Percentiles rank a stretch among this genome's conserved stretches.
These are phyloP conservation scores for Globisporangium carolinianum DNA, from an alignment of 352 stramenopile genomes.

Conservation along the genomic window DNA sequence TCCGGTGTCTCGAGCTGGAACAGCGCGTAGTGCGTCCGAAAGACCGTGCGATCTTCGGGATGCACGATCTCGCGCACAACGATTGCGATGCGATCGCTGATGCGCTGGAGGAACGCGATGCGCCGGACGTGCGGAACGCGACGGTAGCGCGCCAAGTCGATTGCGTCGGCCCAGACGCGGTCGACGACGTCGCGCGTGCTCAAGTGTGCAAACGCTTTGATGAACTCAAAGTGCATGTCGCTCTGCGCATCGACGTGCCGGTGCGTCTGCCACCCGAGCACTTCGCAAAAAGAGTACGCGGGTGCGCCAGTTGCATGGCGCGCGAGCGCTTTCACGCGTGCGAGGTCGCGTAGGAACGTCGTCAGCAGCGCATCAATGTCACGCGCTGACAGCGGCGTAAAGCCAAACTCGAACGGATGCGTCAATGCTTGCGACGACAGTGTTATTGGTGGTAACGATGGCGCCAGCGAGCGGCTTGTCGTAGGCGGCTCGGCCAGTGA, in stretches of 20 bases:
- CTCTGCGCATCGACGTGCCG: slow-evolving; percentile 24
- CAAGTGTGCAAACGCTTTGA: slow-evolving; percentile 23
- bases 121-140: slow-evolving; percentile 15
- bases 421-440: slow-evolving; percentile 4
- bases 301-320: background rate
- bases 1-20: slow-evolving; percentile 17
- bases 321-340: slow-evolving; percentile 10
- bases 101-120: slow-evolving; percentile 29
- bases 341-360: slow-evolving; percentile 17
- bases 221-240: slow-evolving; percentile 37
- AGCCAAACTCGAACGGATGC: slow-evolving; percentile 11
- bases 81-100: slow-evolving; percentile 19
- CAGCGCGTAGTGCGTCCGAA: slow-evolving; percentile 27
- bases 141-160: slow-evolving; percentile 19
- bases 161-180: slow-evolving; percentile 20
- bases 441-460: no score
- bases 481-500: no score
- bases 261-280: slow-evolving; percentile 32
- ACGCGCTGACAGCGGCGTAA: slow-evolving; percentile 11
- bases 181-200: slow-evolving; percentile 15
- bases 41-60: slow-evolving; percentile 23
- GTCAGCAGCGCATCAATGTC: slow-evolving; percentile 11
- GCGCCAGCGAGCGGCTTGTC: no score
- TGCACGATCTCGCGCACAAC: slow-evolving; percentile 28
- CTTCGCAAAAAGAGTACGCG: slow-evolving; percentile 9